Evolutionary conservation across 2,329 filamentous ascomycete genomes (phyloP).

Genomic region (Lecanoromycetidae sp.): DNA sequence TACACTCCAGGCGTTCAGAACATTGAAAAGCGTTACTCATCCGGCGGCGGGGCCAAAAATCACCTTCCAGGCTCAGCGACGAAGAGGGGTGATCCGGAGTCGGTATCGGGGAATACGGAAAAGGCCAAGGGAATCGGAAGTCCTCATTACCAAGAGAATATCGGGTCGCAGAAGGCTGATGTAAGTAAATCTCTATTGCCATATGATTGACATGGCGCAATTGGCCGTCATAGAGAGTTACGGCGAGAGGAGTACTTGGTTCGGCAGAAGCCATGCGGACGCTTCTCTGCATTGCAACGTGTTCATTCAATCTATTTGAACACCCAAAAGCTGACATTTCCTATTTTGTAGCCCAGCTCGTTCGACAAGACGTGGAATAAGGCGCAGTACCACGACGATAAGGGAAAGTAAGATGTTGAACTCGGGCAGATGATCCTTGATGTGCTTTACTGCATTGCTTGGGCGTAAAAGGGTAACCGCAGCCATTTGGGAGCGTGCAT

Average conservation of each 20-base stretch:
- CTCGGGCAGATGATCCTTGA: no score
- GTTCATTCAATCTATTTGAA: neutral
- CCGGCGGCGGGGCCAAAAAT: slow-evolving; percentile 14
- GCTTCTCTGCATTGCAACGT: neutral
- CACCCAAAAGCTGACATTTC: neutral
- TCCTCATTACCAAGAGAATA: slow-evolving; percentile 9
- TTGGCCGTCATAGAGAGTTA: no score
- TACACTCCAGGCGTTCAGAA: slow-evolving; percentile 14
- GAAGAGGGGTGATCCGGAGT: slow-evolving; percentile 5
- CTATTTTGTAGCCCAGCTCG: slow-evolving; percentile 3
- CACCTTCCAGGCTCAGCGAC: slow-evolving; percentile 13
- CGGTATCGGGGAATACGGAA: slow-evolving; percentile 1
- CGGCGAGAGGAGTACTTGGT: no score
- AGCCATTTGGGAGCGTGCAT: neutral
- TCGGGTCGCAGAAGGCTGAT: slow-evolving; percentile 14
- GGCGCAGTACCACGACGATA: slow-evolving; percentile 12
- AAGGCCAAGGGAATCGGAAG: slow-evolving; percentile 14
- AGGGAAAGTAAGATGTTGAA: slow-evolving; percentile 10
- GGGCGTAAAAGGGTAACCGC: neutral
- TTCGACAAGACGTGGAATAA: slow-evolving; percentile 17
- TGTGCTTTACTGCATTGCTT: slow-evolving; percentile 1
- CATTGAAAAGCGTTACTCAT: slow-evolving; percentile 17
- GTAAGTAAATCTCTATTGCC: slow-evolving; percentile 9
- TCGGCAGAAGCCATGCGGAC: neutral
- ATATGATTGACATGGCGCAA: neutral